Evolutionary conservation across 2,329 filamentous ascomycete genomes (phyloP).

Genomic region (Arthrobotrys entomopaga): DNA sequence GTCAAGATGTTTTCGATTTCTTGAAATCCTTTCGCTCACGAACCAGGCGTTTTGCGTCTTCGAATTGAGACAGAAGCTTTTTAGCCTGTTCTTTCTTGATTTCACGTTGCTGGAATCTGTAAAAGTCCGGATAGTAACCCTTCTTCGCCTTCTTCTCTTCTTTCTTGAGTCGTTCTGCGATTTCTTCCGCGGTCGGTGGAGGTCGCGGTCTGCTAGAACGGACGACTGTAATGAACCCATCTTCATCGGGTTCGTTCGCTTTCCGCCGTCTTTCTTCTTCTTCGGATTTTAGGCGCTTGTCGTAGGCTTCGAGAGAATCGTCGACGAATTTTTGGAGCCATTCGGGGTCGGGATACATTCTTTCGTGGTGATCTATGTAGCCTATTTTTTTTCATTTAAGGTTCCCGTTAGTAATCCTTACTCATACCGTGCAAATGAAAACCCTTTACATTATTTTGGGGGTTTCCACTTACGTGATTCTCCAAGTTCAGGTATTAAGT

Average conservation of each 20-base stretch:
- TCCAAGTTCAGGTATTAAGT: slow-evolving; percentile 70
- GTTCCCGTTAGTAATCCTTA: slow-evolving; percentile 60
- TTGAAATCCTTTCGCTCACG: slow-evolving; percentile 72
- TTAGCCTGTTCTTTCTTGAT: slow-evolving; percentile 79
- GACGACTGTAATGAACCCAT: slow-evolving; percentile 93
- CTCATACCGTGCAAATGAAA: not conserved
- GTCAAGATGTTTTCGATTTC: slow-evolving; percentile 63
- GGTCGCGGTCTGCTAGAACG: slow-evolving; percentile 77
- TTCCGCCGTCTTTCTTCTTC: slow-evolving; percentile 71
- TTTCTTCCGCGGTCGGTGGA: slow-evolving; percentile 76
- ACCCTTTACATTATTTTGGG: not conserved
- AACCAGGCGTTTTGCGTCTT: slow-evolving; percentile 78
- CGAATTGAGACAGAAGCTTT: slow-evolving; percentile 76
- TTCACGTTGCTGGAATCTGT: slow-evolving; percentile 84
- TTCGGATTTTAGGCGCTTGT: slow-evolving; percentile 73
- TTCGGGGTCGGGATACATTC: slow-evolving; percentile 75
- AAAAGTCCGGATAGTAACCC: slow-evolving; percentile 76
- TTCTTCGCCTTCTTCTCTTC: slow-evolving; percentile 73
- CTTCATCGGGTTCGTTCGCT: slow-evolving; percentile 85
- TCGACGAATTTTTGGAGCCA: slow-evolving; percentile 80
- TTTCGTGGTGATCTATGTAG: slow-evolving; percentile 73
- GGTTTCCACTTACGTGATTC: slow-evolving; percentile 60
- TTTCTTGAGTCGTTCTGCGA: slow-evolving; percentile 70
- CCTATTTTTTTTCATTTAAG: slow-evolving; percentile 59
- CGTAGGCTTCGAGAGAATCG: slow-evolving; percentile 86